Base-by-base conservation (phyloP, 148 eudicot species). In the Nepenthes gracilis region DNA sequence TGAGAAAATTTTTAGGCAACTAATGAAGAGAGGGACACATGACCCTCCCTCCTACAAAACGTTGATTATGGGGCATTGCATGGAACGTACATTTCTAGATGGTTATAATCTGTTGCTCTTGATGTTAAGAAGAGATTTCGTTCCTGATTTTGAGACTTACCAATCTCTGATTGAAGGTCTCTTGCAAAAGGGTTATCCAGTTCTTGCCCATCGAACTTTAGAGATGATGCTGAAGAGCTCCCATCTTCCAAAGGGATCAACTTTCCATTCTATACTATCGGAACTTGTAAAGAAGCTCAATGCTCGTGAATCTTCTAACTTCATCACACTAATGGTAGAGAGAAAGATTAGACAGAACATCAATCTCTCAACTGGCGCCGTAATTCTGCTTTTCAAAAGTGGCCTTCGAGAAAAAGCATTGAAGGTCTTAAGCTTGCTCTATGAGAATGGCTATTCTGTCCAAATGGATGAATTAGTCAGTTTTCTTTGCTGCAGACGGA, bases 21-120 rank as follows among this genome's bases (percentile, higher is more conserved):
- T 79, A 10, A 68, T 79, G 74, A 75, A 37, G 72, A 74, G 74
- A 66, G 83, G 80, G 55, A 67, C 33, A 33, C 83, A 72, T 33
- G 83, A 79, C 50, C 76, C 80, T 57, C 40, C 56, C 7, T 71
- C 83, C 38, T 79, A 53, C 49, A 61, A 66, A 58, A 75, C 67
- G 9, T 57, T 79, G 64, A 79, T 79, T 37, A 72, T 66, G 72
- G 83, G 83, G 13, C 77, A 75, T 36, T 79, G 83, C 54, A 68
- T 43, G 52, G 83, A 79, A 72, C 77, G 72, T n/a, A 43, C 74
- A 10, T 72, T 62, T 33, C 45, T 55, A 34, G 73, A 67, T 52
- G 83, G 67, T 35, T 66, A 65, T 35, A 65, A 69, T 32, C 63
- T 79, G 14, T 62, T 79, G 68, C 50, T 72, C 43, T 55, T 66